These are phyloP conservation scores for Morella rubra DNA, from an alignment of 306 rosid species.

Conservation along the genomic window DNA sequence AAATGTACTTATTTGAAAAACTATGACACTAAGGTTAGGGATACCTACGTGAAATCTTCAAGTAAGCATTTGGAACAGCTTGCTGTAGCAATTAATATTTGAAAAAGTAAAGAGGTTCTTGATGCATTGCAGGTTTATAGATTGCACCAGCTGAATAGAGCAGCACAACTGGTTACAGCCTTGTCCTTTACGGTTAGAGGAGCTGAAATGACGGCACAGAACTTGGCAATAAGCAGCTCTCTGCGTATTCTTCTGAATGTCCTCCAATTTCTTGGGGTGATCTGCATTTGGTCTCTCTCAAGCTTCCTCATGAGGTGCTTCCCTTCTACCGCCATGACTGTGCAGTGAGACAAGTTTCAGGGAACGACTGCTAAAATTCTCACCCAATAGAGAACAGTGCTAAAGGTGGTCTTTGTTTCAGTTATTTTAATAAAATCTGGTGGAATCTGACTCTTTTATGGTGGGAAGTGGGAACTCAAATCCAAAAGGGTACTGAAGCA, in stretches of 20 bases:
- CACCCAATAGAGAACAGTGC: neutral
- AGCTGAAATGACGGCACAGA: conserved; percentile 88
- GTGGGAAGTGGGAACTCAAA: conserved; percentile 14
- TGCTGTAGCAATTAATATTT: too few relatives aligned
- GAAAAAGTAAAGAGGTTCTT: conserved; percentile 2
- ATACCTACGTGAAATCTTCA: neutral
- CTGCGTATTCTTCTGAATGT: conserved; percentile 82
- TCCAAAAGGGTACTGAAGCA: conserved; percentile 34
- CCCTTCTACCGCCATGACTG: conserved; percentile 45
- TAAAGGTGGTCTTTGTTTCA: conserved; percentile 10
- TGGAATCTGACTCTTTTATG: neutral
- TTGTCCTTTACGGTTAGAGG: conserved; percentile 91
- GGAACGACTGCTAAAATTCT: conserved; percentile 16
- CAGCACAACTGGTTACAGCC: conserved; percentile 97
- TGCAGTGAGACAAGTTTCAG: conserved; percentile 37
- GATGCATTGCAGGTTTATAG: conserved; percentile 71
- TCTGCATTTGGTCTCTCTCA: conserved; percentile 96
- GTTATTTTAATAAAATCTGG: conserved; percentile 12
- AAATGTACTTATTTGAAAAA: neutral
- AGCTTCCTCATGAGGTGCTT: conserved; percentile 85
- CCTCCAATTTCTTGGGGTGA: conserved; percentile 85
- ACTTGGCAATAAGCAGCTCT: conserved; percentile 89
- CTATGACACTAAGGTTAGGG: neutral
- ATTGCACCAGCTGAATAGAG: conserved; percentile 93
- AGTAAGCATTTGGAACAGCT: neutral